phyloP scores from a whole-genome alignment of 441 rosid species.

The Croton setiger region DNA sequence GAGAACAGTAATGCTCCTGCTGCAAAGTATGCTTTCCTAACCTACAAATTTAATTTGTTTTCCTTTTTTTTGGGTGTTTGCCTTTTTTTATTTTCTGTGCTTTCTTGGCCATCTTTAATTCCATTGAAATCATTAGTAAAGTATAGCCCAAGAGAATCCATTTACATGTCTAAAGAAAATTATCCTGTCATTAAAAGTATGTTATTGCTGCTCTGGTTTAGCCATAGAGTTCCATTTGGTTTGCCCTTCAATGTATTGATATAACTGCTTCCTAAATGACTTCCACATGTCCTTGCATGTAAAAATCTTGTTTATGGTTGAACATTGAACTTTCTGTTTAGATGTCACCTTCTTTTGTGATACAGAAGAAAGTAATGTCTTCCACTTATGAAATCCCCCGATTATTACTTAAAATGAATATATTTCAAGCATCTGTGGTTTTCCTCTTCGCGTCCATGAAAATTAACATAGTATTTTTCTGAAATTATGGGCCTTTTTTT shows the following conservation, averaged over 20 bases:
- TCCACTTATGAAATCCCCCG: not conserved
- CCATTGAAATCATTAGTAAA: not conserved
- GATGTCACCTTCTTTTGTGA: not conserved
- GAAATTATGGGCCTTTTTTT: not conserved
- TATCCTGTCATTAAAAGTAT: not conserved
- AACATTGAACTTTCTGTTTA: constrained; percentile 1
- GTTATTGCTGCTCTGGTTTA: constrained; percentile 10
- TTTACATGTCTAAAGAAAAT: no score
- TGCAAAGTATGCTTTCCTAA: constrained; percentile 44
- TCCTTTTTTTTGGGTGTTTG: constrained; percentile 1
- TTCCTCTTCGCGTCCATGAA: not conserved
- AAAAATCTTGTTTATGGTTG: constrained; percentile 13
- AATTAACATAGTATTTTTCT: not conserved
- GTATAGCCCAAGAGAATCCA: no score
- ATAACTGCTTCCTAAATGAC: not conserved
- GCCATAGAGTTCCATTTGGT: not conserved
- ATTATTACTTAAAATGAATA: not conserved
- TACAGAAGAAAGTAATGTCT: not conserved
- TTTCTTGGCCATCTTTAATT: not conserved
- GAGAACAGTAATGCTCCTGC: constrained; percentile 47
- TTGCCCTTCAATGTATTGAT: not conserved
- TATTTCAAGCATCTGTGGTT: not conserved
- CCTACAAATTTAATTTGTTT: not conserved
- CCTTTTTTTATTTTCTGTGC: not conserved
- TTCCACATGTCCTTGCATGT: not conserved